Evolutionary conservation across 345 rosid genomes (phyloP).

Genomic region (Aegle marmelos): DNA sequence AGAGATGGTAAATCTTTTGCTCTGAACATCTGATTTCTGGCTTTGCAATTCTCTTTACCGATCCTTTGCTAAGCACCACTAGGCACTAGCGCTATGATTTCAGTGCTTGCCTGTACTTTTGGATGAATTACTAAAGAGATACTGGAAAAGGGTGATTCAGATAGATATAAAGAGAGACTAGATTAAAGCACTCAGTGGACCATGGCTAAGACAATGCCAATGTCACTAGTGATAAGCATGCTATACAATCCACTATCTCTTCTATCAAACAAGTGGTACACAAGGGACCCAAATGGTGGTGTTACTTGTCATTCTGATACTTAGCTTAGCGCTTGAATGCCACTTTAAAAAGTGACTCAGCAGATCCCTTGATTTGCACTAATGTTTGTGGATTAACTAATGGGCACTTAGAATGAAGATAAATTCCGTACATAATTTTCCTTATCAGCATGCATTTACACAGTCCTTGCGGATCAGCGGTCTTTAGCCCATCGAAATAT

Average conservation of each 20-base stretch:
- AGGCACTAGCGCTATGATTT: background rate
- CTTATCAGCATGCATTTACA: background rate
- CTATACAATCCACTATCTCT: background rate
- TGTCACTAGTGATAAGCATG: constrained; percentile 3
- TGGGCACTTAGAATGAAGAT: background rate
- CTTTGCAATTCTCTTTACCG: background rate
- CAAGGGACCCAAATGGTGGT: background rate
- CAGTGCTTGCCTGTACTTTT: constrained; percentile 4
- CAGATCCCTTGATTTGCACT: background rate
- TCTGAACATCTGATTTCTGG: background rate
- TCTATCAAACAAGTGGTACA: background rate
- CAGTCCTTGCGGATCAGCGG: background rate
- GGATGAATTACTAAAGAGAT: background rate
- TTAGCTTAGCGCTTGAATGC: background rate
- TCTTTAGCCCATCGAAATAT: background rate
- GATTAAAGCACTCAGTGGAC: background rate
- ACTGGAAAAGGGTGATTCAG: constrained; percentile 1
- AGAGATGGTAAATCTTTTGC: background rate
- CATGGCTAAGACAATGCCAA: background rate
- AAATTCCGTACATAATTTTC: background rate
- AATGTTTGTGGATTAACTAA: background rate
- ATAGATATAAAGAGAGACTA: background rate
- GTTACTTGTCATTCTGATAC: background rate
- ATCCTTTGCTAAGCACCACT: background rate
- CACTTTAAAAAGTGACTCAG: background rate